phyloP scores from a whole-genome alignment of 495 filamentous ascomycete genomes.

The Hypoxylon trugodes region DNA sequence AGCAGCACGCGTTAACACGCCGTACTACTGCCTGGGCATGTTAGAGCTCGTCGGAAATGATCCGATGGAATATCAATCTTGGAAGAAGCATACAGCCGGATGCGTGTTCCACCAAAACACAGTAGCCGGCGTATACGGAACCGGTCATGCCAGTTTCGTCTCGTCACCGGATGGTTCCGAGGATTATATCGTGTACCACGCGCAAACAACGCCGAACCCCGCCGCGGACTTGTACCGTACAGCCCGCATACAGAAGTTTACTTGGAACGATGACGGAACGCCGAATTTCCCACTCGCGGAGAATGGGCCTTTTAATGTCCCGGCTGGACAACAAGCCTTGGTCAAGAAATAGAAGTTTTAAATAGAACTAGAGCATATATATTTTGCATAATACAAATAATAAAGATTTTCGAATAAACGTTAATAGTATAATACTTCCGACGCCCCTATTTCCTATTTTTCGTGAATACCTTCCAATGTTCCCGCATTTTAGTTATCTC shows the following conservation, averaged over 20 bases:
- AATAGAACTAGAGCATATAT: no score
- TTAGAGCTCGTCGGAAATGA: constrained; percentile 56
- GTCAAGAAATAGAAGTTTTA: constrained; percentile 10
- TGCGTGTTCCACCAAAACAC: constrained; percentile 62
- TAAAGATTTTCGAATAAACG: no score
- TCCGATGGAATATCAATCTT: constrained; percentile 59
- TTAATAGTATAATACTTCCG: no score
- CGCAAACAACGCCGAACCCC: constrained; percentile 43
- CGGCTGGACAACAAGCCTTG: constrained; percentile 36
- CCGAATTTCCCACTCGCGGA: constrained; percentile 42
- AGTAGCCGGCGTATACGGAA: constrained; percentile 51
- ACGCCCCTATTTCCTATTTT: no score
- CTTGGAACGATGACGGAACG: constrained; percentile 43
- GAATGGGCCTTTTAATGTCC: constrained; percentile 43
- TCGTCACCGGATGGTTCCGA: constrained; percentile 56
- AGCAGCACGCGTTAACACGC: constrained; percentile 56
- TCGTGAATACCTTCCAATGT: no score
- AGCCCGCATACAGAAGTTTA: constrained; percentile 40
- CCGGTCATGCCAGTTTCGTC: constrained; percentile 59
- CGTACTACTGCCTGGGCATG: constrained; percentile 51
- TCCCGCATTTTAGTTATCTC: no score
- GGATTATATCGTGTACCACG: constrained; percentile 61
- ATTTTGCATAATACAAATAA: no score
- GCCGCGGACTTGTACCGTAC: constrained; percentile 39
- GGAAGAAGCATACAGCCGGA: constrained; percentile 54